These are phyloP conservation scores for Rhodotorula taiwanensis DNA, from an alignment of 768 basidiomycete genomes.

Conservation along the genomic window DNA sequence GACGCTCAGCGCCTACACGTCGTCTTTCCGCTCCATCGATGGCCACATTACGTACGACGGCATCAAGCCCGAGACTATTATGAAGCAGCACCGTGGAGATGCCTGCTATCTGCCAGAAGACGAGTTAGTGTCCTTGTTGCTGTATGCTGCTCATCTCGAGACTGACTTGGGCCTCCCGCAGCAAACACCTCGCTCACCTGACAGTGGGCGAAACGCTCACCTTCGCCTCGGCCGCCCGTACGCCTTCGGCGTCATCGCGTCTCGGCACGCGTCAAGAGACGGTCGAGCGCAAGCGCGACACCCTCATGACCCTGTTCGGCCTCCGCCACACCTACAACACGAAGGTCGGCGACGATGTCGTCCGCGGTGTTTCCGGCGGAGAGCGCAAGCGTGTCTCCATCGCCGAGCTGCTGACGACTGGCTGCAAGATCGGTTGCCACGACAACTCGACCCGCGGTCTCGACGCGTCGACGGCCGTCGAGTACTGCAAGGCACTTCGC, in stretches of 20 bases:
- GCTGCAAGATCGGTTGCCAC: conserved; percentile 44
- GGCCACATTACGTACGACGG: conserved; percentile 51
- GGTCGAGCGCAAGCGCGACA: conserved; percentile 45
- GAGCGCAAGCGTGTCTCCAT: conserved; percentile 51
- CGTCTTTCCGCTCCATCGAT: conserved; percentile 46
- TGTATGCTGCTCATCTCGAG: conserved; percentile 70
- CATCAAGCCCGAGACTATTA: conserved; percentile 48
- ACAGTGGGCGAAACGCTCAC: conserved; percentile 51
- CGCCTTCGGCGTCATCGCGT: conserved; percentile 49
- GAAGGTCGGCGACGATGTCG: conserved; percentile 51
- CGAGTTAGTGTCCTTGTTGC: conserved; percentile 41
- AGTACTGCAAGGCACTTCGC: conserved; percentile 69
- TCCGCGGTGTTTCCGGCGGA: conserved; percentile 53
- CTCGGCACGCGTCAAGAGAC: conserved; percentile 46
- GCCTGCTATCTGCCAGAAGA: conserved; percentile 61
- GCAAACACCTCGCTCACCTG: conserved; percentile 34
- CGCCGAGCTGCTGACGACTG: conserved; percentile 45
- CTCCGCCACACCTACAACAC: conserved; percentile 66
- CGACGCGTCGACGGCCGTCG: conserved; percentile 71
- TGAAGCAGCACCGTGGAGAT: conserved; percentile 57
- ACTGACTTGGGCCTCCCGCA: conserved; percentile 74
- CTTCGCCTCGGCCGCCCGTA: conserved; percentile 52
- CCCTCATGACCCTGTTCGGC: conserved; percentile 61
- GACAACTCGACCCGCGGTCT: conserved; percentile 68
- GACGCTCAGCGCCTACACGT: conserved; percentile 49